These are phyloP conservation scores for Ramaria rubella DNA, from an alignment of 768 basidiomycete genomes.

Conservation along the genomic window DNA sequence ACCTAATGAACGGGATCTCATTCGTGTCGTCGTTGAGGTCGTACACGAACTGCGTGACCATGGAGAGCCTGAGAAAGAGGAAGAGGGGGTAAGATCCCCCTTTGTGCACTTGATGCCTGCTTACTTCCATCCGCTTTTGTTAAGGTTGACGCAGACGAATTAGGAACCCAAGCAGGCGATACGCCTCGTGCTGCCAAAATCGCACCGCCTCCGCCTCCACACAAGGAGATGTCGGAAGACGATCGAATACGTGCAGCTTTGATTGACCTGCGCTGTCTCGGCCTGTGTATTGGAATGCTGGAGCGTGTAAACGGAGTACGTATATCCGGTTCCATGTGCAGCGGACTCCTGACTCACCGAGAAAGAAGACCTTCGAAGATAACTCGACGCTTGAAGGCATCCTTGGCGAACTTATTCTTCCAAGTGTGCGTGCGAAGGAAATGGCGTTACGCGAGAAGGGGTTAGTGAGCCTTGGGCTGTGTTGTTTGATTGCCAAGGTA, in stretches of 20 bases:
- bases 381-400: constrained; percentile 64
- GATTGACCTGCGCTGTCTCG: constrained; percentile 69
- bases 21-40: constrained; percentile 83
- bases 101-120: neutral
- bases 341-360: neutral
- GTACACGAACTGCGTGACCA: constrained; percentile 71
- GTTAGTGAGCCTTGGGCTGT: constrained; percentile 71
- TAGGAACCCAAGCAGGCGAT: constrained; percentile 20
- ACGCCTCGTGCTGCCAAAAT: constrained; percentile 27
- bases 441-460: constrained; percentile 75
- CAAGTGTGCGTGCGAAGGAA: constrained; percentile 85
- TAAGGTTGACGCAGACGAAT: constrained; percentile 1
- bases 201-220: constrained; percentile 21
- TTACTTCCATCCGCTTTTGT: neutral
- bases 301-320: constrained; percentile 81
- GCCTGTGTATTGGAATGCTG: constrained; percentile 74
- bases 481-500: constrained; percentile 79
- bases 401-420: constrained; percentile 79
- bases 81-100: constrained; percentile 22
- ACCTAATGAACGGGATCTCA: constrained; percentile 73
- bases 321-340: constrained; percentile 10
- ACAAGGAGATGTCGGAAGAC: constrained; percentile 47
- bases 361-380: constrained; percentile 47
- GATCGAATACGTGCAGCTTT: constrained; percentile 51
- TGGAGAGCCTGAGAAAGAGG: constrained; percentile 35